Evolutionary conservation across 164 flowering plant species (phyloP), one percentile per base, ranked within the genome.

Genomic region (Brasenia schreberi): DNA sequence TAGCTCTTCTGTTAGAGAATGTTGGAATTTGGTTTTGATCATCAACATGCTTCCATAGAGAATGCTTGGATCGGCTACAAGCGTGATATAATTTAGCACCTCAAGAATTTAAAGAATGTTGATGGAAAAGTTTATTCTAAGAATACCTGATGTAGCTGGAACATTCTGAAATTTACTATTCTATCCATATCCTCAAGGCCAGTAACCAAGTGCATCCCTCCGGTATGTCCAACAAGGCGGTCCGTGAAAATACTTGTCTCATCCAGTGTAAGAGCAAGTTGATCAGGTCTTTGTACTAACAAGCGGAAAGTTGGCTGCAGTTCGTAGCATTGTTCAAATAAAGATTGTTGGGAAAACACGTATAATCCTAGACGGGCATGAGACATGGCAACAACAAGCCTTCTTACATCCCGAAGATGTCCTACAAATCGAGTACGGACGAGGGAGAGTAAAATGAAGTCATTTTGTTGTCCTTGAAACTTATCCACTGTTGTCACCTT

Each of bases 381-480:
- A 69, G 99, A 94, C 99, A 94, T 91, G 52, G 99, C 99, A 42
- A 94, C 99, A 59, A 94, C 75, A 82, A 94, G 81, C 81, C 99
- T 86, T 82, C 99, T 86, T 59, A 94, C 97, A 82, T 94, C 99
- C 62, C 99, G 97, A 66, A 94, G 91, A 75, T 94, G 97, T 42
- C 99, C 99, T 66, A 94, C 99, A 75, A 91, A 87, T 43, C 97
- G 96, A 27, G 96, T 82, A 14, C 99, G 96, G 27, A 94, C 97
- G 64, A 94, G 90, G 65, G 99, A 94, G 58, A 94, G 76, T 72
- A 94, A 79, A 56, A 94, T 88, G 62, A 81, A 89, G 71, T 94
- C 97, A 80, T 94, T 94, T 69, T 94, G 99, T 81, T 94, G 99
- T 63, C 97, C 99, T 82, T 94, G 99, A 81, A 89, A 94, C 76